Conservation (phyloP, 2,329 filamentous ascomycete species). For the Sclerotinia subarctica region DNA sequence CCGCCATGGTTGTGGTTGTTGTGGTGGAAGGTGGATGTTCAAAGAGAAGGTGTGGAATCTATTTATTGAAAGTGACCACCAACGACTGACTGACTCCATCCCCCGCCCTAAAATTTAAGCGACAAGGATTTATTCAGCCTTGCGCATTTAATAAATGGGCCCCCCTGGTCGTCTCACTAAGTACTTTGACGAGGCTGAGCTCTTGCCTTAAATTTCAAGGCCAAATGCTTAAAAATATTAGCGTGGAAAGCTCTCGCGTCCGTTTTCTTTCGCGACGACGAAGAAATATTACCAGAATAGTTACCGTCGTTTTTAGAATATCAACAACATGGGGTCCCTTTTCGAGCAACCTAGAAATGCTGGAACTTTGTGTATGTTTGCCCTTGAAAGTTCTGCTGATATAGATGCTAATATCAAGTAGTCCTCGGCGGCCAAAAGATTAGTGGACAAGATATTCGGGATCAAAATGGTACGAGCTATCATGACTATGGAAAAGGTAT, state of each 20-base stretch:
- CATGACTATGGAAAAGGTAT: conserved; percentile 16
- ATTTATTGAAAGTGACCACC: neutral
- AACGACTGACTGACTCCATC: neutral
- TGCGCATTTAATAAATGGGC: neutral
- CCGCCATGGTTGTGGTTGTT: conserved; percentile 26
- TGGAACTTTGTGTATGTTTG: conserved; percentile 75
- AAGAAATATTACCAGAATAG: conserved; percentile 12
- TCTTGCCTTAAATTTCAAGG: conserved; percentile 20
- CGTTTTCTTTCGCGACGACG: conserved; percentile 21
- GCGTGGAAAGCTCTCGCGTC: conserved; percentile 23
- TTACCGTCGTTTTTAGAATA: conserved; percentile 19
- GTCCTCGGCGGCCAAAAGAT: conserved; percentile 97
- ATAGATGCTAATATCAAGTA: conserved; percentile 40
- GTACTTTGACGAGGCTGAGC: conserved; percentile 3
- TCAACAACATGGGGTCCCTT: conserved; percentile 80
- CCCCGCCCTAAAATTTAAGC: conserved; percentile 20
- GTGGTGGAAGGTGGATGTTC: neutral
- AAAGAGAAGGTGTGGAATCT: neutral
- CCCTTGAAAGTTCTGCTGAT: neutral
- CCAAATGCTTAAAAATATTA: conserved; percentile 21
- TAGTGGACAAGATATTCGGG: conserved; percentile 90
- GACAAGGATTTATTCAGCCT: conserved; percentile 14
- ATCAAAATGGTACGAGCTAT: conserved; percentile 75
- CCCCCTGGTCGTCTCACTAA: neutral
- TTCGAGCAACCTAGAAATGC: conserved; percentile 91